Evolutionary conservation across 345 rosid genomes (phyloP).

Genomic region (Populus tremula): DNA sequence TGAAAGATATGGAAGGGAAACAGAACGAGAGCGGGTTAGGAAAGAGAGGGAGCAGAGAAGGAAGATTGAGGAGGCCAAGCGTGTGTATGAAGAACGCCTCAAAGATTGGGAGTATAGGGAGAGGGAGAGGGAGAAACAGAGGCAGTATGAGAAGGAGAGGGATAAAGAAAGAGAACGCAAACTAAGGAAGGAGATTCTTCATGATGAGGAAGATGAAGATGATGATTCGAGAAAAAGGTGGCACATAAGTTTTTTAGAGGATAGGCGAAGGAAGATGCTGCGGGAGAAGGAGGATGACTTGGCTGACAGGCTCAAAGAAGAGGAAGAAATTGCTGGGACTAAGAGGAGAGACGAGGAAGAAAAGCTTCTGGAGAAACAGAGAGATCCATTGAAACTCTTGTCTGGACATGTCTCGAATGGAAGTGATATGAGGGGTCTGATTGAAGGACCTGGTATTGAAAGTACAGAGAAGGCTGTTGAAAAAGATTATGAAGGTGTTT

Average conservation of each 20-base stretch:
- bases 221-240: slow-evolving; percentile 84
- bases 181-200: slow-evolving; percentile 76
- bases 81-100: slow-evolving; percentile 78
- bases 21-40: slow-evolving; percentile 79
- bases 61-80: slow-evolving; percentile 87
- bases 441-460: slow-evolving; percentile 38
- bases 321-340: slow-evolving; percentile 81
- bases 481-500: slow-evolving; percentile 25
- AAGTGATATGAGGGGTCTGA: slow-evolving; percentile 30
- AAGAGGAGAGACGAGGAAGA: slow-evolving; percentile 79
- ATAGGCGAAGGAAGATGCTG: slow-evolving; percentile 65
- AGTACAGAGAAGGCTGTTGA: slow-evolving; percentile 38
- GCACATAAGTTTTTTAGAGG: slow-evolving; percentile 72
- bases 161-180: slow-evolving; percentile 92
- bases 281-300: slow-evolving; percentile 86
- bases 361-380: slow-evolving; percentile 53
- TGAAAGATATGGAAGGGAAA: slow-evolving; percentile 85
- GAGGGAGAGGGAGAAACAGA: slow-evolving; percentile 84
- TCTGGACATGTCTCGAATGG: slow-evolving; percentile 45
- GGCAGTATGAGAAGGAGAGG: slow-evolving; percentile 89
- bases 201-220: slow-evolving; percentile 75
- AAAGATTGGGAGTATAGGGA: slow-evolving; percentile 96
- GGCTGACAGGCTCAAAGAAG: slow-evolving; percentile 69
- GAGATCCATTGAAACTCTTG: slow-evolving; percentile 55
- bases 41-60: slow-evolving; percentile 94